A percentile compares a stretch with the other conserved stretches of the same genome.
phyloP scores from a whole-genome alignment of 2,329 filamentous ascomycete genomes.

The Colletotrichum karsti region DNA sequence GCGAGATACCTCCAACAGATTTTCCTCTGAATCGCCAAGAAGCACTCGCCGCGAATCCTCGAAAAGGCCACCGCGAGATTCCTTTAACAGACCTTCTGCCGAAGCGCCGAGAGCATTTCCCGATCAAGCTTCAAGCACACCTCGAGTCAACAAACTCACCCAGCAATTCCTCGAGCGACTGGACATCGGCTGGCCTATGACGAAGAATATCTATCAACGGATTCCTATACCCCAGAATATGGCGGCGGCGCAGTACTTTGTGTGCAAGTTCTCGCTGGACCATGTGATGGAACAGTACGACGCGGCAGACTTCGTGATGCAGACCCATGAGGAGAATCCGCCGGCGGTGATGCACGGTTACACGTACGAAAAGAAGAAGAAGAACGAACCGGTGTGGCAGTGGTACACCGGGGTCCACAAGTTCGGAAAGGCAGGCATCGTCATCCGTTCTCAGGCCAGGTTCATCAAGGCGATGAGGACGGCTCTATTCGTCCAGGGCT shows the following conservation, averaged over 20 bases:
- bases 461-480: background rate
- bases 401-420: background rate
- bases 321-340: background rate
- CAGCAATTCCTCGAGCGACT: background rate
- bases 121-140: too few relatives aligned
- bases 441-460: background rate
- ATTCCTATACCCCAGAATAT: background rate
- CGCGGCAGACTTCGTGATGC: background rate
- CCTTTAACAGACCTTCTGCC: too few relatives aligned
- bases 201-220: background rate
- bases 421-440: background rate
- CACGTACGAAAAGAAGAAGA: slow-evolving; percentile 9
- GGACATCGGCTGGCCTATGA: background rate
- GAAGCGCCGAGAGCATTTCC: too few relatives aligned
- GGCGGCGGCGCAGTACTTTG: background rate
- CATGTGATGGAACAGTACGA: slow-evolving; percentile 8
- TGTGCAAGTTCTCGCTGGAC: background rate
- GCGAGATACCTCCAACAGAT: too few relatives aligned
- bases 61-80: too few relatives aligned
- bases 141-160: background rate
- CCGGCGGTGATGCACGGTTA: background rate
- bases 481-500: slow-evolving; percentile 7
- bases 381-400: slow-evolving; percentile 3
- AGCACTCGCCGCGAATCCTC: too few relatives aligned
- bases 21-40: too few relatives aligned